These are phyloP conservation scores for Westerdykella aurantiaca DNA, from an alignment of 2,329 filamentous ascomycete genomes.

Conservation along the genomic window DNA sequence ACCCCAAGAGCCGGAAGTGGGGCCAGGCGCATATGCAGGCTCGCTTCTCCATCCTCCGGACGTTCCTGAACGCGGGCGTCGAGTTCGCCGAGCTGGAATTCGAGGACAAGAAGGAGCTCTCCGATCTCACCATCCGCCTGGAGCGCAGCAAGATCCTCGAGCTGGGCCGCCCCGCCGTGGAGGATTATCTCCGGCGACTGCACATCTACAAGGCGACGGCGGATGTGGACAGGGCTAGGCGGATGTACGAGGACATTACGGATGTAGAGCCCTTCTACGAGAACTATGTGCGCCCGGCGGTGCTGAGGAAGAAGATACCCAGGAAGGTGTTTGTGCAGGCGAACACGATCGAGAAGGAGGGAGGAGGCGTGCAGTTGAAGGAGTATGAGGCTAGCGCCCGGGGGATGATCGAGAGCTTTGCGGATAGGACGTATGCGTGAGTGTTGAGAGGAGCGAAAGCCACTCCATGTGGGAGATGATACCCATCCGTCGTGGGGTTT, in stretches of 20 bases:
- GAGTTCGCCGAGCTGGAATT: slow-evolving; percentile 81
- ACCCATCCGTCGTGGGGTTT: no score
- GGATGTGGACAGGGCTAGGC: slow-evolving; percentile 69
- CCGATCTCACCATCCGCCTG: slow-evolving; percentile 73
- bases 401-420: slow-evolving; percentile 55
- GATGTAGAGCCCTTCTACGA: slow-evolving; percentile 82
- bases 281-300: slow-evolving; percentile 67
- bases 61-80: slow-evolving; percentile 77
- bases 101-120: slow-evolving; percentile 62
- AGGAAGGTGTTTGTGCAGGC: slow-evolving; percentile 90
- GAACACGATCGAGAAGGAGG: slow-evolving; percentile 65
- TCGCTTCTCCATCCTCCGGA: slow-evolving; percentile 79
- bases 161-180: slow-evolving; percentile 75
- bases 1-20: slow-evolving; percentile 86
- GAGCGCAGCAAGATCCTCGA: slow-evolving; percentile 83
- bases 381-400: slow-evolving; percentile 79
- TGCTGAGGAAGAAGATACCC: slow-evolving; percentile 73
- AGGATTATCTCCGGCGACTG: slow-evolving; percentile 80
- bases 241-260: slow-evolving; percentile 79
- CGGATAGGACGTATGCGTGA: slow-evolving; percentile 33
- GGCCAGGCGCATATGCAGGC: slow-evolving; percentile 89
- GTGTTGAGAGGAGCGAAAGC: no score
- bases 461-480: no score
- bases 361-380: slow-evolving; percentile 56
- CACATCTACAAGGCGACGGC: slow-evolving; percentile 91